A percentile compares a stretch with the other conserved stretches of the same genome.
Evolutionary conservation across 2,329 filamentous ascomycete genomes (phyloP).

Genomic region (Chrysosphaeria jannelii): DNA sequence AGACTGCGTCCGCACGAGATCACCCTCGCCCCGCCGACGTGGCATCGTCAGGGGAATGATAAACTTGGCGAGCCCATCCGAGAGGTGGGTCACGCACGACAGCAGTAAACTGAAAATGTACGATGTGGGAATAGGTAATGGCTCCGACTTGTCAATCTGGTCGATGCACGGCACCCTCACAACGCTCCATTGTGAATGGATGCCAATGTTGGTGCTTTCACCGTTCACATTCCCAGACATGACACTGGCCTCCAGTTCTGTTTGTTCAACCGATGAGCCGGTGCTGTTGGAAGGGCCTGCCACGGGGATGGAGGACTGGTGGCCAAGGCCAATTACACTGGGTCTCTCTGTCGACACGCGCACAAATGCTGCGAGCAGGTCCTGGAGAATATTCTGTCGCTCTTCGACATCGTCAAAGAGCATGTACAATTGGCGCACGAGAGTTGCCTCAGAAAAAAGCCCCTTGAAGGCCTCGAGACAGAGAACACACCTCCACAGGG

Average conservation of each 20-base stretch:
- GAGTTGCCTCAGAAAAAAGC: conserved; percentile 50
- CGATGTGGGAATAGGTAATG: conserved; percentile 60
- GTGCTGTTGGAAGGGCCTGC: conserved; percentile 22
- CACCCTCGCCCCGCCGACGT: conserved; percentile 15
- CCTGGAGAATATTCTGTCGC: conserved; percentile 47
- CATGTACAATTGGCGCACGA: conserved; percentile 53
- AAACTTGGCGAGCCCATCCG: conserved; percentile 78
- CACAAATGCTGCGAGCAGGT: conserved; percentile 70
- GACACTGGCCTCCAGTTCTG: conserved; percentile 66
- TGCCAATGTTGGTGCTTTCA: conserved; percentile 39
- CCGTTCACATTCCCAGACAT: conserved; percentile 40
- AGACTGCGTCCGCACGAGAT: conserved; percentile 16
- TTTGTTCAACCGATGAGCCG: conserved; percentile 40
- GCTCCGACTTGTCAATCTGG: conserved; percentile 71
- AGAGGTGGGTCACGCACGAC: conserved; percentile 67
- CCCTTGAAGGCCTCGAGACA: conserved; percentile 78
- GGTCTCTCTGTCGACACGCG: conserved; percentile 78
- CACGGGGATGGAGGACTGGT: conserved; percentile 60
- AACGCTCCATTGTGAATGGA: conserved; percentile 76
- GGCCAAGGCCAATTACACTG: conserved; percentile 57
- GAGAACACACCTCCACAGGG: conserved; percentile 60
- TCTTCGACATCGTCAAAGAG: conserved; percentile 47
- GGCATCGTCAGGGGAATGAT: conserved; percentile 74
- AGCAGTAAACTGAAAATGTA: conserved; percentile 79
- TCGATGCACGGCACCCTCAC: conserved; percentile 73